Evolutionary conservation across 2,329 filamentous ascomycete species (phyloP), one percentile per base, ranked within the genome.

Genomic region (Fusarium verrucosum): DNA sequence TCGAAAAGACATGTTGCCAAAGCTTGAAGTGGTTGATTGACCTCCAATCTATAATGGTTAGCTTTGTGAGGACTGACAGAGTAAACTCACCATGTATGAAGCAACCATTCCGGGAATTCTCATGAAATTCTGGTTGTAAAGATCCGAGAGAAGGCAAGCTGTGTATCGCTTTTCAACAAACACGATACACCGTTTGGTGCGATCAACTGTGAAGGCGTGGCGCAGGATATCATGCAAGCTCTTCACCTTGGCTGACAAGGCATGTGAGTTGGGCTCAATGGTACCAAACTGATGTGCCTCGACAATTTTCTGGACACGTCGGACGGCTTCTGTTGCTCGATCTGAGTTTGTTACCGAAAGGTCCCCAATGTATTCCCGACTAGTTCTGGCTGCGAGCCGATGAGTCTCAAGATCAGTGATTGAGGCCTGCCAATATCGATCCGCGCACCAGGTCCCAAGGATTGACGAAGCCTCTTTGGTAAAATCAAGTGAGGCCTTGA

Each of bases 81-180:
- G 1, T 8, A 0, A 40, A 63, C 80, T 69, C 75, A 94, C 86
- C 58, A 97, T 79, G 14, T 87, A 80, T 7, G 85, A 87, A 5
- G 86, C 81, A 10, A 79, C 82, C 58, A 95, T 78, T 58, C 88
- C 81, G 0, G 80, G 78, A 6, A 89, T 83, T 2, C 81, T 79
- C 54, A 92, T 81, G 2, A 76, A 74, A 1, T 80, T 71, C 17
- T 85, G 81, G 33, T 76, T 75, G 61, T 96, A 89, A 1, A 96
- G 79, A 38, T 90, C 87, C 2, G 85, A 80, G 2, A 99, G 79
- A 16, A 96, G 76, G 17, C 87, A 85, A 1, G 94, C 94, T 1
- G 92, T 94, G 64, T 90, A 87, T 36, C 93, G 84, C 73, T 90
- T 85, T 60, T 92, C 83, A 0, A 96, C 92, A 75, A 99, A 98